Evolutionary conservation across 768 basidiomycete genomes (phyloP).

Genomic region (Suillus americanus): DNA sequence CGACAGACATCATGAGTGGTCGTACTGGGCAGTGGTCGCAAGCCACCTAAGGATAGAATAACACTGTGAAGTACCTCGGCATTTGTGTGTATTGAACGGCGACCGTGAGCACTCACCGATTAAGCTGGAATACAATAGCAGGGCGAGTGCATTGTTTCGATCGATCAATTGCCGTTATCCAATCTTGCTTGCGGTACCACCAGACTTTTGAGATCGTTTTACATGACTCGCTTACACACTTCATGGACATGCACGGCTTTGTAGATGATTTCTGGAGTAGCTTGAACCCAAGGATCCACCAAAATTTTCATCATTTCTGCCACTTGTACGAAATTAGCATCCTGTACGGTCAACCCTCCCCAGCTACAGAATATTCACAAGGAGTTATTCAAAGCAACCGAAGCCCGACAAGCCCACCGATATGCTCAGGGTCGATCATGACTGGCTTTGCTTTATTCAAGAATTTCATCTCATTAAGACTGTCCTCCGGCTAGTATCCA

Average conservation of each 20-base stretch:
- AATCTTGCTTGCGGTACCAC: background rate
- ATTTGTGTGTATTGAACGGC: background rate
- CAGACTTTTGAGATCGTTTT: background rate
- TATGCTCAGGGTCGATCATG: constrained; percentile 27
- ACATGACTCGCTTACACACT: background rate
- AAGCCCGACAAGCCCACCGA: constrained; percentile 36
- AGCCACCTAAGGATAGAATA: background rate
- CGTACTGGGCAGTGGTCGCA: background rate
- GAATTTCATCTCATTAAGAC: constrained; percentile 41
- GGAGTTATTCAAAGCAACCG: background rate
- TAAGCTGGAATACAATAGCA: background rate
- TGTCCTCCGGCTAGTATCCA: constrained; percentile 52
- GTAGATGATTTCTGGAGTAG: background rate
- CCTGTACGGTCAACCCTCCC: constrained; percentile 36
- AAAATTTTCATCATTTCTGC: constrained; percentile 41
- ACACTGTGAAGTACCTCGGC: background rate
- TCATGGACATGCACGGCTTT: no score
- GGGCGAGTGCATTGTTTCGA: background rate
- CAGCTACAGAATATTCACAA: constrained; percentile 30
- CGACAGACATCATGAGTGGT: background rate
- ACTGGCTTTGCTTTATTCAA: constrained; percentile 40
- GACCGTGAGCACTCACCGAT: background rate
- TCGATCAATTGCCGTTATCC: background rate
- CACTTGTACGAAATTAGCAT: constrained; percentile 25
- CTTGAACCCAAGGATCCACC: constrained; percentile 26